phyloP scores from a whole-genome alignment of 116 monocot genomes.

The Thalassia testudinum region DNA sequence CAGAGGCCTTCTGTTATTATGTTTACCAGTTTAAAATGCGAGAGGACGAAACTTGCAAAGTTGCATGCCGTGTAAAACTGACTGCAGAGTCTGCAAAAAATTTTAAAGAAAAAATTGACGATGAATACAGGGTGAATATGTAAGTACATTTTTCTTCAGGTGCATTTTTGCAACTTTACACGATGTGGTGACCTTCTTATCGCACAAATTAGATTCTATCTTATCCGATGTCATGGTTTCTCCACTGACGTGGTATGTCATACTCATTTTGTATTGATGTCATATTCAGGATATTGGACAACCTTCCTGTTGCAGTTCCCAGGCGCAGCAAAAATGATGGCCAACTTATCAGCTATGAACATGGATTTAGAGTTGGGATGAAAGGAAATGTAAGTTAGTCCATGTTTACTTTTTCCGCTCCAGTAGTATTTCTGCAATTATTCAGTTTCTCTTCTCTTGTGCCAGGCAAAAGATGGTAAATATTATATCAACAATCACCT shows the following conservation, averaged over 20 bases:
- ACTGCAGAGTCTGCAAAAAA: slow-evolving; percentile 42
- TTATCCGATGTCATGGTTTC: not conserved
- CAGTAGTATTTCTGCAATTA: not conserved
- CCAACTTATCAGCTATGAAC: slow-evolving; percentile 40
- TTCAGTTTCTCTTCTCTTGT: not conserved
- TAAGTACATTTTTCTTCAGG: slow-evolving; percentile 13
- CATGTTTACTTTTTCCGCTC: not conserved
- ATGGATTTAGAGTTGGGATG: slow-evolving; percentile 60
- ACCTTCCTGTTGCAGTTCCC: slow-evolving; percentile 70
- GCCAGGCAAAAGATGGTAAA: slow-evolving; percentile 38
- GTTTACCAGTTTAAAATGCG: slow-evolving; percentile 64
- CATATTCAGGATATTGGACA: slow-evolving; percentile 70
- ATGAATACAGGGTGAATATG: slow-evolving; percentile 81
- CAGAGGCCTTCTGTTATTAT: not conserved
- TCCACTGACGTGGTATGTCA: not conserved
- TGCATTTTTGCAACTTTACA: not conserved
- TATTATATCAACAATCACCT: slow-evolving; percentile 64
- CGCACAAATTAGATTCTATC: not conserved
- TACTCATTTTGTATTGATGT: not conserved
- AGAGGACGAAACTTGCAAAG: slow-evolving; percentile 48
- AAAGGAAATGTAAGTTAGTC: slow-evolving; percentile 42
- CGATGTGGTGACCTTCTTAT: not conserved
- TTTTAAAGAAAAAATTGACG: slow-evolving; percentile 79
- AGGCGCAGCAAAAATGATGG: slow-evolving; percentile 55
- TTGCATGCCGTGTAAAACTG: slow-evolving; percentile 39